Evolutionary conservation across 345 rosid genomes (phyloP).

Genomic region (Euphorbia peplus): DNA sequence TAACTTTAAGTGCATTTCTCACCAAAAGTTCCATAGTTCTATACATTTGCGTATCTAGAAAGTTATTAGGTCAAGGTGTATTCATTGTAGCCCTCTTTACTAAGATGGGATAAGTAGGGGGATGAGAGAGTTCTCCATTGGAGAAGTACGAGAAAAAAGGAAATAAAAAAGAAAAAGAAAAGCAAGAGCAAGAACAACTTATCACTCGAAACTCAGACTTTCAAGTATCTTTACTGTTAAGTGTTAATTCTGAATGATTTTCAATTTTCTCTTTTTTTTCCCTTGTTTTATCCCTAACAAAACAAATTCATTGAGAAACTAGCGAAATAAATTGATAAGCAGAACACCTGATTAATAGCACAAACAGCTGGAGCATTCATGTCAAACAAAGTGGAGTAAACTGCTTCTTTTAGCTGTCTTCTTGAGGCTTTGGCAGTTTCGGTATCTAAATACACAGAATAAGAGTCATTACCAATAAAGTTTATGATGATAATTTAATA

Average conservation of each 20-base stretch:
- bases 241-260: background rate
- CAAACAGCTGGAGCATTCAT: conserved; percentile 92
- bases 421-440: conserved; percentile 93
- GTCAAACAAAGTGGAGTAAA: conserved; percentile 67
- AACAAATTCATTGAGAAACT: conserved; percentile 6
- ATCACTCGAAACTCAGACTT: background rate
- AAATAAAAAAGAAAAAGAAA: too few species aligned
- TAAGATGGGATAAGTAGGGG: background rate
- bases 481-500: background rate
- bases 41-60: background rate
- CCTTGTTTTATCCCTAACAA: background rate
- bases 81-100: background rate
- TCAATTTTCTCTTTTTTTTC: background rate
- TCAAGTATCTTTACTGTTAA: background rate
- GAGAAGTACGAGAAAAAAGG: background rate
- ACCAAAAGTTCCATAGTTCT: background rate
- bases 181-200: background rate
- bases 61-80: background rate
- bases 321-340: conserved; percentile 11
- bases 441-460: conserved; percentile 50
- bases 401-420: conserved; percentile 79
- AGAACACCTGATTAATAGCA: conserved; percentile 73
- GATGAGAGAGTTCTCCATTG: background rate
- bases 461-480: conserved; percentile 1
- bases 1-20: background rate